Conservation (phyloP, 2,329 filamentous ascomycete genomes). For the Dryadomyces quercivorus region DNA sequence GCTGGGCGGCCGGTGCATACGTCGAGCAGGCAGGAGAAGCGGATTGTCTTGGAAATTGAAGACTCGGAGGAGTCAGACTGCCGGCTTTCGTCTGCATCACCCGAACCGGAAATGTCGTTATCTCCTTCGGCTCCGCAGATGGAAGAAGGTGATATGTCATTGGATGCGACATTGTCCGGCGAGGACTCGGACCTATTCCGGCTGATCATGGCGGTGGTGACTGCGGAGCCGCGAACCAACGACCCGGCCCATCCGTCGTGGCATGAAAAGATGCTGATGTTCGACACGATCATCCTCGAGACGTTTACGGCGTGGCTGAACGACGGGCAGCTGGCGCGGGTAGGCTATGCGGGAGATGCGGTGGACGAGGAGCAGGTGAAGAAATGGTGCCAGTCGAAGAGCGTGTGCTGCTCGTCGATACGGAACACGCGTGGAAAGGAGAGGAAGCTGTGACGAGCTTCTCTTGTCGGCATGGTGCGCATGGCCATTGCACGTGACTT, state of each 20-base stretch:
- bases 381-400: constrained; percentile 80
- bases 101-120: not conserved
- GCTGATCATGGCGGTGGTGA: constrained; percentile 44
- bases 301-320: constrained; percentile 80
- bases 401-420: constrained; percentile 72
- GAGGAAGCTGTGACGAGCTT: constrained; percentile 25
- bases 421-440: constrained; percentile 39
- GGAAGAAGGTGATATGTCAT: constrained; percentile 13
- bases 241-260: constrained; percentile 51
- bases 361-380: constrained; percentile 57
- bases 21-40: constrained; percentile 8
- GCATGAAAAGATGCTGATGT: constrained; percentile 89
- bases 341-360: constrained; percentile 50
- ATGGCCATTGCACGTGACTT: not conserved
- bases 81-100: constrained; percentile 25
- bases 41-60: constrained; percentile 7
- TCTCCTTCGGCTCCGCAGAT: not conserved
- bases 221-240: constrained; percentile 32
- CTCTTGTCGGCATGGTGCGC: too few relatives aligned
- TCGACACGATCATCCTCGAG: constrained; percentile 81
- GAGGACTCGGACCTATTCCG: constrained; percentile 34
- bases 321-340: constrained; percentile 47
- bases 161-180: constrained; percentile 22
- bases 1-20: constrained; percentile 11
- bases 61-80: constrained; percentile 13